These are phyloP conservation scores for Eragrostis nindensis DNA, from an alignment of 176 grass and related monocot species.

Conservation along the genomic window DNA sequence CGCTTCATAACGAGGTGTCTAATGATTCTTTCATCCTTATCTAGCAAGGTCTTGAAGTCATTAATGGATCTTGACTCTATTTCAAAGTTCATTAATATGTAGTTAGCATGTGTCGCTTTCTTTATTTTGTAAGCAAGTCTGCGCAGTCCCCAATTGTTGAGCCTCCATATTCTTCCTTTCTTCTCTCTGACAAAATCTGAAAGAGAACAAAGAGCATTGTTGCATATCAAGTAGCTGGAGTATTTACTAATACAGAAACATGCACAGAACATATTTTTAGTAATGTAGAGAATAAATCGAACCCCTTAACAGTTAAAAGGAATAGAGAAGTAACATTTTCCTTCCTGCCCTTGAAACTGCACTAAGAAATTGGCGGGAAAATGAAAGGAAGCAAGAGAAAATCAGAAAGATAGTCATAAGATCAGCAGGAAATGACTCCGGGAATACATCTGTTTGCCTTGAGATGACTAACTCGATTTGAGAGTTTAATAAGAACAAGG, in stretches of 20 bases:
- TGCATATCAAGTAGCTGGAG: background rate
- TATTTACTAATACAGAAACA: background rate
- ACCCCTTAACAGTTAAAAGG: background rate
- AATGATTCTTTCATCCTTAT: constrained; percentile 91
- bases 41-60: constrained; percentile 85
- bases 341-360: background rate
- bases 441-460: background rate
- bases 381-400: background rate
- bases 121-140: constrained; percentile 90
- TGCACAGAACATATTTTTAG: background rate
- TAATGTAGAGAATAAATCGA: background rate
- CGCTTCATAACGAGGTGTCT: constrained; percentile 84
- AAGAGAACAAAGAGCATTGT: background rate
- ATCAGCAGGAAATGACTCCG: background rate
- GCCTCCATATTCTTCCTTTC: constrained; percentile 98
- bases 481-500: background rate
- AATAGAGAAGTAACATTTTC: background rate
- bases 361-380: background rate
- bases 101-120: constrained; percentile 83
- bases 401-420: background rate
- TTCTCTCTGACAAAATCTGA: constrained; percentile 86
- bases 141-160: constrained; percentile 90
- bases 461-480: background rate
- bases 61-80: constrained; percentile 82
- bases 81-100: constrained; percentile 96